Evolutionary conservation across 2,329 filamentous ascomycete genomes (phyloP).

Genomic region (Zymoseptoria brevis): DNA sequence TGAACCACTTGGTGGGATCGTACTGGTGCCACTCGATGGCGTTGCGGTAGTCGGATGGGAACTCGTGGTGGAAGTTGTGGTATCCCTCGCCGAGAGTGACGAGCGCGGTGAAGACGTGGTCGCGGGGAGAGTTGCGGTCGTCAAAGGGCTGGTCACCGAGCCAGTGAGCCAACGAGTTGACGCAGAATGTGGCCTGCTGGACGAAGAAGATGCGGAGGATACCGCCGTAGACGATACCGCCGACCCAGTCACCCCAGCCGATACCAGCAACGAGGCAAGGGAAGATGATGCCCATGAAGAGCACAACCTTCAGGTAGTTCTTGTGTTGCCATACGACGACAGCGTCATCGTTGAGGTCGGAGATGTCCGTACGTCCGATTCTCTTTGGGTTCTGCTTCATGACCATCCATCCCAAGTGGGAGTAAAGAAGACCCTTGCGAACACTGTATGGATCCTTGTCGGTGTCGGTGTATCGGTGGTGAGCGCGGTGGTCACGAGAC

Average conservation of each 20-base stretch:
- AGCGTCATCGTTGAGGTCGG: conserved; percentile 77
- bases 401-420: conserved; percentile 82
- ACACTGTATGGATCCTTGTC: conserved; percentile 89
- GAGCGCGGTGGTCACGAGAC: conserved; percentile 77
- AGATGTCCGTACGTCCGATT: conserved; percentile 80
- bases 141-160: conserved; percentile 88
- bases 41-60: conserved; percentile 88
- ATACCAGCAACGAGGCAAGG: conserved; percentile 69
- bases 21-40: conserved; percentile 88
- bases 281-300: conserved; percentile 69
- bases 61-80: conserved; percentile 95
- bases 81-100: conserved; percentile 83
- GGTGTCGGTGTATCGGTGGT: conserved; percentile 88
- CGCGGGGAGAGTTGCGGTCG: conserved; percentile 83
- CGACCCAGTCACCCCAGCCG: conserved; percentile 71
- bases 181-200: conserved; percentile 87
- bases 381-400: conserved; percentile 85
- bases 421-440: conserved; percentile 79
- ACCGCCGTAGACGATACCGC: conserved; percentile 76
- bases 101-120: conserved; percentile 77
- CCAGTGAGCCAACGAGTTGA: conserved; percentile 87
- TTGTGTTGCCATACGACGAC: conserved; percentile 83
- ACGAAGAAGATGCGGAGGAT: conserved; percentile 84
- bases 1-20: conserved; percentile 84
- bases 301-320: conserved; percentile 72